A percentile compares a stretch with the other conserved stretches of the same genome.
These are phyloP conservation scores for Chimonanthus salicifolius DNA, from an alignment of 164 flowering plant genomes.

Conservation along the genomic window DNA sequence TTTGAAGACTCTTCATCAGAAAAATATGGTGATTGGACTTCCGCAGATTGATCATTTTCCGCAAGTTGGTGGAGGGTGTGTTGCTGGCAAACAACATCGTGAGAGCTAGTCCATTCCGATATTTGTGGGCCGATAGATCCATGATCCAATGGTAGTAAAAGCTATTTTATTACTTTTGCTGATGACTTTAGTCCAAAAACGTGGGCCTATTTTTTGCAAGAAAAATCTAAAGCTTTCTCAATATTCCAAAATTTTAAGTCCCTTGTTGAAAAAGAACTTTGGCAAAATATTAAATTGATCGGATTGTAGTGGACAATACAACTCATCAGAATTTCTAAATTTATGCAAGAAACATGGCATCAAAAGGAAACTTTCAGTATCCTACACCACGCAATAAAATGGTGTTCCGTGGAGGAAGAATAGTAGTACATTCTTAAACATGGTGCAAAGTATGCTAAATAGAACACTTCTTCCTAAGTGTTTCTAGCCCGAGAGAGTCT, in stretches of 20 bases:
- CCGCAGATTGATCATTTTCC: background rate
- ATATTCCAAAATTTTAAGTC: background rate
- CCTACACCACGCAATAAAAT: background rate
- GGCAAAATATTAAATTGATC: background rate
- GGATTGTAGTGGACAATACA: background rate
- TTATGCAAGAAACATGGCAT: background rate
- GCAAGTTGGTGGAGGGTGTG: slow-evolving; percentile 4
- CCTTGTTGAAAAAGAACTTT: background rate
- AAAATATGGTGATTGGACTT: slow-evolving; percentile 4
- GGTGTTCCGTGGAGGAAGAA: background rate
- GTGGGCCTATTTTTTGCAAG: background rate
- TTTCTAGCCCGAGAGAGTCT: background rate
- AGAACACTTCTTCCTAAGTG: background rate
- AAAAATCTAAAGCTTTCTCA: background rate
- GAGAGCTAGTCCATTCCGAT: slow-evolving; percentile 5
- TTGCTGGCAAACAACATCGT: slow-evolving; percentile 3
- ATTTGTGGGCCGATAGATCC: background rate
- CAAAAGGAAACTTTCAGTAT: background rate
- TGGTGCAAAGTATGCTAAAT: background rate
- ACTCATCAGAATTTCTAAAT: background rate
- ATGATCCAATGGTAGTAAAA: background rate
- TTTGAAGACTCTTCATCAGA: background rate
- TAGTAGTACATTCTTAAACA: background rate
- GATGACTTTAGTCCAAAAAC: slow-evolving; percentile 3
- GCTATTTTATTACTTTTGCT: slow-evolving; percentile 5